These are phyloP conservation scores for Diaporthe caulivora DNA, from an alignment of 2,329 filamentous ascomycete species.

Conservation along the genomic window DNA sequence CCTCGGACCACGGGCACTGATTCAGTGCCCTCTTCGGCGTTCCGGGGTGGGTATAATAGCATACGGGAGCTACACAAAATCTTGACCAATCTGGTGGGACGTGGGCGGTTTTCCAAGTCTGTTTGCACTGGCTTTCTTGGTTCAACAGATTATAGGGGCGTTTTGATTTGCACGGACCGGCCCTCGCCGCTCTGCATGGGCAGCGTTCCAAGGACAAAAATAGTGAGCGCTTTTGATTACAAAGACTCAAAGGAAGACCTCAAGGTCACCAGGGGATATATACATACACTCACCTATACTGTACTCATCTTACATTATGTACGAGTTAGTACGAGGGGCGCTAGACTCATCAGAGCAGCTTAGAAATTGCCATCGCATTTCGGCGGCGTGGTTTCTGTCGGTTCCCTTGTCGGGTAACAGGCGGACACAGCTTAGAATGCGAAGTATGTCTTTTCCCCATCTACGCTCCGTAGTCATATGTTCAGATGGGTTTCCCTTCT, in stretches of 20 bases:
- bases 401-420: neutral
- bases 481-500: conserved; percentile 27
- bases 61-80: conserved; percentile 26
- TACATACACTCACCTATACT: neutral
- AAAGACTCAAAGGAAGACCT: conserved; percentile 34
- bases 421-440: conserved; percentile 14
- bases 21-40: conserved; percentile 17
- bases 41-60: conserved; percentile 14
- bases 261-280: conserved; percentile 29
- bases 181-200: conserved; percentile 18
- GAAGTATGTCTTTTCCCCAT: conserved; percentile 16
- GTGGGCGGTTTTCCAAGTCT: conserved; percentile 17
- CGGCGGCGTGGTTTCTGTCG: neutral
- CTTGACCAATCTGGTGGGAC: neutral
- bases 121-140: conserved; percentile 24
- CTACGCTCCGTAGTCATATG: conserved; percentile 23
- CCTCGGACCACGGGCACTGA: conserved; percentile 27
- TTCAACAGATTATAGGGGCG: conserved; percentile 11
- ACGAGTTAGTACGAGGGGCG: conserved; percentile 1
- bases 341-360: conserved; percentile 5
- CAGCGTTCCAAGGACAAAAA: neutral
- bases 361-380: conserved; percentile 8
- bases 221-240: conserved; percentile 3
- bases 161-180: conserved; percentile 22
- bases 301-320: conserved; percentile 18